Evolutionary conservation across 179 eudicot genomes (phyloP).

Genomic region (Vitellaria paradoxa): DNA sequence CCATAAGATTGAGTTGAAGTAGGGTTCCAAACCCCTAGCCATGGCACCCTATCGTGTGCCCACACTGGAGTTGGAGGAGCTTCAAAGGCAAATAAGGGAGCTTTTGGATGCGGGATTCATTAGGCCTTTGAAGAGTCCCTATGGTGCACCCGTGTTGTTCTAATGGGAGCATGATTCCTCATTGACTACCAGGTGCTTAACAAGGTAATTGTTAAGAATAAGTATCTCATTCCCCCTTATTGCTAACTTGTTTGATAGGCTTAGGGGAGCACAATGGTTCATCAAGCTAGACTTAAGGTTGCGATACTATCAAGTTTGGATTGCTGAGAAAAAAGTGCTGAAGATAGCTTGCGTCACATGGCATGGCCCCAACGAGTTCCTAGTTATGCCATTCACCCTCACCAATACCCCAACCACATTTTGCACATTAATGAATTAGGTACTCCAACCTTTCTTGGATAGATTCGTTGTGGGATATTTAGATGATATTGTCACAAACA

Average conservation of each 20-base stretch:
- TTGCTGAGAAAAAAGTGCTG: constrained; percentile 6
- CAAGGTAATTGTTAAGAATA: constrained; percentile 7
- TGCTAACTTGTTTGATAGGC: background rate
- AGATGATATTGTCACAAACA: too few species aligned
- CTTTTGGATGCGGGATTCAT: constrained; percentile 7
- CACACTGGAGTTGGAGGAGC: constrained; percentile 6
- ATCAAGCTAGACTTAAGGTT: constrained; percentile 4
- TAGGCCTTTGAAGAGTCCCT: background rate
- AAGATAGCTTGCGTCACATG: constrained; percentile 15
- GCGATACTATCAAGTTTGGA: constrained; percentile 6
- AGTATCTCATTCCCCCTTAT: constrained; percentile 10
- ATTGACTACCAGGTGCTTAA: background rate
- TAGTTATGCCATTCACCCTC: background rate
- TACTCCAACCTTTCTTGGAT: too few species aligned
- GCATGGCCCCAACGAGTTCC: too few species aligned
- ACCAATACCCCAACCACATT: background rate
- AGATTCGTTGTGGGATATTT: too few species aligned
- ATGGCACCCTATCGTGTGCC: constrained; percentile 14
- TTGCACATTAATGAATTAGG: too few species aligned
- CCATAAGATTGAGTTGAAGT: background rate
- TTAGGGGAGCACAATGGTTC: background rate
- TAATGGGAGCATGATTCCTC: background rate
- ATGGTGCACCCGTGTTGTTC: constrained; percentile 5
- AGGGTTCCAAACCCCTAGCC: background rate
- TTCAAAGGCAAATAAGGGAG: background rate